These are phyloP conservation scores for Fusarium liriodendri DNA, from an alignment of 2,329 filamentous ascomycete genomes.

Conservation along the genomic window DNA sequence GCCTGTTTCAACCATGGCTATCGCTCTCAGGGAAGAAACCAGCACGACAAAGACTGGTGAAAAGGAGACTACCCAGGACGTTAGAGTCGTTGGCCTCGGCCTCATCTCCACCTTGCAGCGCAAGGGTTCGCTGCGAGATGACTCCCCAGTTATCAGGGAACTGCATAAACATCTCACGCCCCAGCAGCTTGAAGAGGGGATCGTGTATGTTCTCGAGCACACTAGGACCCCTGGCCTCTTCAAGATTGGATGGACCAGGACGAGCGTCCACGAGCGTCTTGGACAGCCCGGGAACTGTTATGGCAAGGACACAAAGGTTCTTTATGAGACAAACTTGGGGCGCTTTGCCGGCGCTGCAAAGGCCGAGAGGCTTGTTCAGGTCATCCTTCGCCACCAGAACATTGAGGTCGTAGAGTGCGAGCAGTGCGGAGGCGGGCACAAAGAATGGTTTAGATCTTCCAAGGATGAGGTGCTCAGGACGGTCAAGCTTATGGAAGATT, in stretches of 20 bases:
- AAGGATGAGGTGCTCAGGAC: neutral
- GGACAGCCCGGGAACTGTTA: conserved; percentile 17
- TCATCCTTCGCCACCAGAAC: neutral
- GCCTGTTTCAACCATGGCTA: neutral
- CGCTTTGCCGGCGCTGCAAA: conserved; percentile 12
- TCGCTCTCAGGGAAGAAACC: neutral
- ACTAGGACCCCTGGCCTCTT: neutral
- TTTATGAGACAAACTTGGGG: conserved; percentile 9
- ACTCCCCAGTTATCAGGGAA: conserved; percentile 1
- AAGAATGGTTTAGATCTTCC: conserved; percentile 1
- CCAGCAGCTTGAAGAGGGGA: neutral
- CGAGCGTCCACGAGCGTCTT: neutral
- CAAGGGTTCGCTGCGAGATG: conserved; percentile 8
- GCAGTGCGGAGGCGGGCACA: conserved; percentile 11
- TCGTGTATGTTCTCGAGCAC: conserved; percentile 21
- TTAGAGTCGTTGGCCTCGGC: neutral
- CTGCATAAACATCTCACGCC: neutral
- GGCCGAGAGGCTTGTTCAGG: conserved; percentile 10
- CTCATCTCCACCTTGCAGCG: neutral
- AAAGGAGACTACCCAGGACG: neutral
- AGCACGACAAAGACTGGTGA: neutral
- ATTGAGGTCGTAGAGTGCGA: neutral
- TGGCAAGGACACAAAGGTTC: neutral
- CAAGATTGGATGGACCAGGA: conserved; percentile 17
- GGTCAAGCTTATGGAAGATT: conserved; percentile 19